Base-by-base conservation (phyloP, 148 eudicot species). In the Mesembryanthemum crystallinum region DNA sequence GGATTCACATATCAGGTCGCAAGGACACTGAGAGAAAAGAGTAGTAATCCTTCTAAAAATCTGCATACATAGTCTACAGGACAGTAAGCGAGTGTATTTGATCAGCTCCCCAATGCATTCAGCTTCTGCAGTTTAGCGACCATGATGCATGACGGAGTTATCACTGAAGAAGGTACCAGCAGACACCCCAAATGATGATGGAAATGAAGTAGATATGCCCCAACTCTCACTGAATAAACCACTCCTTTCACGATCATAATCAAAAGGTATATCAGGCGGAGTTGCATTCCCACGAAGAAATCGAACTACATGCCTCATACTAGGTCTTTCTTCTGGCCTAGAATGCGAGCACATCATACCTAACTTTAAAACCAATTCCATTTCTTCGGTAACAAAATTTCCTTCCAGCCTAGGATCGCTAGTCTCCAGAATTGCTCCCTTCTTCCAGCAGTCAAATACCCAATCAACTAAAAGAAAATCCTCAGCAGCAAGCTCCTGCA, bases 251-350 rank as follows among this genome's bases (percentile, higher is more conserved):
- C 64, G 76, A 29, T 80, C 75, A 32, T 64, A 80, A 72, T 80
- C 83, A 43, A 72, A 20, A 14, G 83, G 83, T 21, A 80, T 67
- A 32, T 80, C 76, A 8, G 83, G 83, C 25, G 71, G 24, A 20
- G 61, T 51, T 18, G 76, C 71, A 42, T 67, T 77, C 25, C 42
- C 39, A 2, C 68, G 49, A 47, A 85, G 77, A 80, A 73, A 78
- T 55, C 77, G 85, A 75, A 76, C 71, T 10, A 69, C 85, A 55
- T 85, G 83, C 74, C 85, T 77, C 83, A 85, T 85, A 14, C 77
- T 82, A 25, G 83, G 85, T 80, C 85, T 77, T 45, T 73, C 51
- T 45, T 78, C 82, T 35, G 85, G 67, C 64, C 71, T 67, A 28
- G 74, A 52, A 39, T 85, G 87, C 24, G 83, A 76, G 29, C 87